phyloP scores from a whole-genome alignment of 805 yeast genomes.

The Starmerella etchellsii region DNA sequence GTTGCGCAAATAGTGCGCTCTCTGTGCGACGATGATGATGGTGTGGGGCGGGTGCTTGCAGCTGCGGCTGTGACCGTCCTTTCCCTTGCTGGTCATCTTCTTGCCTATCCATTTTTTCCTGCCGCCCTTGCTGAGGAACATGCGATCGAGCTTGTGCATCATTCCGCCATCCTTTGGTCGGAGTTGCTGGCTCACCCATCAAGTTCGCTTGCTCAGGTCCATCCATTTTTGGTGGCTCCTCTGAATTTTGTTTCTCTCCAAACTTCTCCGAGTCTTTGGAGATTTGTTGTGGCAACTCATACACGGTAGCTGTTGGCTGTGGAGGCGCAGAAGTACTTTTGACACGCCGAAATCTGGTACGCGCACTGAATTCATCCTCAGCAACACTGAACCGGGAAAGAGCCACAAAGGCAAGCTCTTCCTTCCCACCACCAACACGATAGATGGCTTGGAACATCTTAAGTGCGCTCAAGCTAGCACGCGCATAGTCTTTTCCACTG shows the following conservation, averaged over 20 bases:
- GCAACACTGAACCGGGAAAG: constrained; percentile 29
- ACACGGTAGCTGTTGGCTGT: no score
- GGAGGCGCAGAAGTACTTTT: no score
- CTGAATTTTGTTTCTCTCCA: no score
- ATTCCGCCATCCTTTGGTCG: neutral
- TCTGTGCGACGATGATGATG: neutral
- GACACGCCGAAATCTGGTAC: constrained; percentile 28
- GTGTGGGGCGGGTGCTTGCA: no score
- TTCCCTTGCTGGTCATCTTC: no score
- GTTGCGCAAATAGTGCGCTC: neutral
- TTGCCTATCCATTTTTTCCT: no score
- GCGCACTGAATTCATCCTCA: constrained; percentile 26
- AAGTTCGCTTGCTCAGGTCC: no score
- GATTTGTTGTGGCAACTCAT: no score
- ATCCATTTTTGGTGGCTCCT: no score
- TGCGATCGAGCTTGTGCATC: neutral
- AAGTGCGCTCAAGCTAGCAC: constrained; percentile 23
- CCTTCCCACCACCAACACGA: constrained; percentile 14
- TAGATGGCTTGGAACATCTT: constrained; percentile 26
- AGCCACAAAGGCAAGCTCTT: constrained; percentile 24
- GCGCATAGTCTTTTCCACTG: constrained; percentile 23
- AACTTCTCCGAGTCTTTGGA: no score
- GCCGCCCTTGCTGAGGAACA: neutral
- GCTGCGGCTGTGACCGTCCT: no score
- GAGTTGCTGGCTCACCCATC: neutral